Conservation (phyloP, 2,329 filamentous ascomycete species). For the Tolypocladium ophioglossoides region DNA sequence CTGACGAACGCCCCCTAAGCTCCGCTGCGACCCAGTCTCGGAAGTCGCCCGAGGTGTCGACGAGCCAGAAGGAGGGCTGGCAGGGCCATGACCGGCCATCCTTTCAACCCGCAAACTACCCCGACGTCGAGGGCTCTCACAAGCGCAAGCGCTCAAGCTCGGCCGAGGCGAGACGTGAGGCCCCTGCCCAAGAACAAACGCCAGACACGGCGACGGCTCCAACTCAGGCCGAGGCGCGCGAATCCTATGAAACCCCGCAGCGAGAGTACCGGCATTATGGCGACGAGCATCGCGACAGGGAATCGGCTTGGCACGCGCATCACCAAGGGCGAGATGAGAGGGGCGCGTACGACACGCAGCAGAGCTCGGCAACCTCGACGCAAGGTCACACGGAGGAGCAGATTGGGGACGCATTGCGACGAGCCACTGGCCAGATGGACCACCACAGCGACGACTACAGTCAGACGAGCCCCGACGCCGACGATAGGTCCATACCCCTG, state of each 20-base stretch:
- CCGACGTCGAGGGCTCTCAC: conserved; percentile 38
- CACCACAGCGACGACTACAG: conserved; percentile 40
- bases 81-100: conserved; percentile 30
- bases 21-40: conserved; percentile 12
- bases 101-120: conserved; percentile 27
- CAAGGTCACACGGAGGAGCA: conserved; percentile 41
- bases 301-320: conserved; percentile 35
- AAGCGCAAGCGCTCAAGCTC: conserved; percentile 65
- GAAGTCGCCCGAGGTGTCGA: conserved; percentile 11
- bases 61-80: conserved; percentile 30
- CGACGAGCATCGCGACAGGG: conserved; percentile 36
- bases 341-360: conserved; percentile 33
- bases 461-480: conserved; percentile 43
- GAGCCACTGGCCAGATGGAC: conserved; percentile 34
- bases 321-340: conserved; percentile 37
- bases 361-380: conserved; percentile 32
- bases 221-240: conserved; percentile 26
- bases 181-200: conserved; percentile 19
- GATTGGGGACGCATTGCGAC: conserved; percentile 31
- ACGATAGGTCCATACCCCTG: conserved; percentile 32
- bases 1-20: conserved; percentile 20
- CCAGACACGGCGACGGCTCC: conserved; percentile 20
- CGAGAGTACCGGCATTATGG: conserved; percentile 34
- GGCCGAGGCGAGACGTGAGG: conserved; percentile 34
- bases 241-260: conserved; percentile 30